Evolutionary conservation across 768 basidiomycete genomes (phyloP), one percentile per base, ranked within the genome.

Genomic region (Kwoniella newhampshirensis): DNA sequence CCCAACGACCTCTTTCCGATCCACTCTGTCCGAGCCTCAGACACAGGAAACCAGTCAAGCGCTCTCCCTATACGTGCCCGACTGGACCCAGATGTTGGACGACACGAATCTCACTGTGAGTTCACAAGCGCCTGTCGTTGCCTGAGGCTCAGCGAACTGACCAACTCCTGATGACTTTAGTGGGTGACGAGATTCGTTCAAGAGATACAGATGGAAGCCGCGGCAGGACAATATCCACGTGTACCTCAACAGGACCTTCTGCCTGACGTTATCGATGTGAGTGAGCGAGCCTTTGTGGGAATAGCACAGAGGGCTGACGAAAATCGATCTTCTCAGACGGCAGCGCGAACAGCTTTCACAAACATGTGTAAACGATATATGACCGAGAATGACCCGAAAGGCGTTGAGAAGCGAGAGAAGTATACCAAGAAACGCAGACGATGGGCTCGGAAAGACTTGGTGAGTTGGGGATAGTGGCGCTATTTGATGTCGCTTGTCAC

Each of bases 371-470:
- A 70, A 44, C 43, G 60, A 30, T 75, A 67, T 43, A 27, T 42
- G 1, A 58, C 65, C 3, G 66, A 75, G 52, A 73, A 56, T 25
- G 70, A 75, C 54, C 63, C 67, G 3, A 51, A 44, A 2, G 64
- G 55, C 18, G 59, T 47, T 8, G 62, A 56, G 39, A 62, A 63
- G 30, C 65, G 60, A 30, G 68, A 66, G 23, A 28, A 54, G n/a
- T 70, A 73, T 44, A 59, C 67, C 2, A 76, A 75, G 60, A 51
- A 58, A n/a, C 46, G 71, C 1, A 48, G 75, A 36, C 59, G 75
- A 17, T 76, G 75, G 75, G 75, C 71, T 8, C 39, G 75, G 25
- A 76, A 76, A 45, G 75, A 76, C 54, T 47, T 70, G 32, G 75
- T 71, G 25, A 56, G 70, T 55, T 17, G 11, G 32, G 11, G 12